Conservation (phyloP, 2,329 filamentous ascomycete species). For the Xylariaceae sp. region DNA sequence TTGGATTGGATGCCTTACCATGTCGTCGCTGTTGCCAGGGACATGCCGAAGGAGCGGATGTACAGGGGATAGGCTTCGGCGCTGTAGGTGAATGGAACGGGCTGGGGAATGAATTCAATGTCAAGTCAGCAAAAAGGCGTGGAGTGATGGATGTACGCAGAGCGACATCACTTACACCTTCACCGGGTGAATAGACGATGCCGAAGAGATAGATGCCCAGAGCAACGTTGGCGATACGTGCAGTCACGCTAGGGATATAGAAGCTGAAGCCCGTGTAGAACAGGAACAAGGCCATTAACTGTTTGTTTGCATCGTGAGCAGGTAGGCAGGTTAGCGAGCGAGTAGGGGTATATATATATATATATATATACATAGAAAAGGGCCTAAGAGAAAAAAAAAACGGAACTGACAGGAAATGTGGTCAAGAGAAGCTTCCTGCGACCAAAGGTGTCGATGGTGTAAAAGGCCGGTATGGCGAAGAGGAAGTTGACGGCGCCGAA, state of each 20-base stretch:
- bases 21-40: slow-evolving; percentile 48
- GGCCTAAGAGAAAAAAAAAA: neutral
- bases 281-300: slow-evolving; percentile 51
- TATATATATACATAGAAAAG: neutral
- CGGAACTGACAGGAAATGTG: slow-evolving; percentile 48
- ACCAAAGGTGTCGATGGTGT: slow-evolving; percentile 64
- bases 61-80: slow-evolving; percentile 63
- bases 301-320: slow-evolving; percentile 1
- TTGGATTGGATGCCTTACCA: no score
- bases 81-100: slow-evolving; percentile 61
- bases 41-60: slow-evolving; percentile 57
- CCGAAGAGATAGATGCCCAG: slow-evolving; percentile 46
- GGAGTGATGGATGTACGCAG: neutral
- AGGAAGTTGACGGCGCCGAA: slow-evolving; percentile 62
- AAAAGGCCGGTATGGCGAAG: slow-evolving; percentile 57
- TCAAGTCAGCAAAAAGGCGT: neutral
- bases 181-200: slow-evolving; percentile 52
- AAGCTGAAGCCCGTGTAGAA: slow-evolving; percentile 44
- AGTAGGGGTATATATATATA: slow-evolving; percentile 9
- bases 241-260: slow-evolving; percentile 36
- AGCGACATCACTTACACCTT: slow-evolving; percentile 40
- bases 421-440: slow-evolving; percentile 57
- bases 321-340: neutral
- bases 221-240: slow-evolving; percentile 40
- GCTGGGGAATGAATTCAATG: slow-evolving; percentile 18